Base-by-base conservation (phyloP, 2,329 filamentous ascomycete species). In the Endocalyx cinctus region DNA sequence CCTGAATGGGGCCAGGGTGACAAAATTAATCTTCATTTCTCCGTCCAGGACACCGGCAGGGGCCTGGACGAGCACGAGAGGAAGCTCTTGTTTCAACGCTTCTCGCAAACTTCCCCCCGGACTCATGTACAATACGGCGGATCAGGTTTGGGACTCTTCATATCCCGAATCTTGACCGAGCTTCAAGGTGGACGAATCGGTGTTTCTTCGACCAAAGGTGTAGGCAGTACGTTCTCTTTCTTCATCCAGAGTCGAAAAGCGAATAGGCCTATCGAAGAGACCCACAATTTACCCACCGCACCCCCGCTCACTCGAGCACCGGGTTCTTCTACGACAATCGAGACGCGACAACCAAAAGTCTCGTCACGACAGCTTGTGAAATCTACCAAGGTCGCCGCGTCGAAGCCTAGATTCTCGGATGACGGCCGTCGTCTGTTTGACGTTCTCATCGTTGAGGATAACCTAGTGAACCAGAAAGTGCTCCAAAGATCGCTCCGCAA, bases 121-220 rank as follows among this genome's bases (percentile, higher is more conserved):
- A 85, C 81, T 0, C 82, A 86, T 48, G 79, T 85, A 3, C 77
- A 83, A 42, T 86, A 85, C 41, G 82, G 82, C 15, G 82, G 82
- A 6, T 82, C 77, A 1, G 82, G 82, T 0, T 62, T 86, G 1
- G 82, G 82, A 1, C 63, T 89, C 2, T 88, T 87, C 61, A 88
- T 89, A 52, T 86, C 79, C 5, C 72, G 83, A 23, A 83, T 84
- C 47, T 62, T 89, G 30, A 84, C 82, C 2, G 83, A 88, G 52
- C 63, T 88, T 31, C 84, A 88, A 59, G 84, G 84, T 11, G 84
- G 84, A 3, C 82, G 87, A 52, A 86, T 88, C 35, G 83, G 83
- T 6, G 82, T 88, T 3, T 69, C 72, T 2, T 85, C 81, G 1
- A 64, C 74, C 40, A 72, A 77, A 37, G 83, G 80, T 10, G 67